A percentile compares a stretch with the other conserved stretches of the same genome.
Conservation (phyloP, 2,329 filamentous ascomycete genomes). For the Diaporthe ampelina region DNA sequence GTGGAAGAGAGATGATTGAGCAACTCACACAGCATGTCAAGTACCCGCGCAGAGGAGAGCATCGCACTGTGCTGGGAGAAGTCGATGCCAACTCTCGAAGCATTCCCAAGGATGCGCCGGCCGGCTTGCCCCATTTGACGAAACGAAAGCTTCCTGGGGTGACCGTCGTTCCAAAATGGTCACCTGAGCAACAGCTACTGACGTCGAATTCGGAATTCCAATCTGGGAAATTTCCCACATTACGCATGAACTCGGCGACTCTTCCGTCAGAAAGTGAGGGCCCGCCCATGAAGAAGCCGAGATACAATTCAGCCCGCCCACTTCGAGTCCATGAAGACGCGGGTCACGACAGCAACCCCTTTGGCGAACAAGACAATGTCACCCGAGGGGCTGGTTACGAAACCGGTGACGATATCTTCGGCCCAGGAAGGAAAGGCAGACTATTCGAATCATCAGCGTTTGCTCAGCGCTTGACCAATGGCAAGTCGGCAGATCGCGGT, state of each 20-base stretch:
- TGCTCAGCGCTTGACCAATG: not conserved
- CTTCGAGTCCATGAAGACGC: too few species aligned
- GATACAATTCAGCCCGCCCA: not conserved
- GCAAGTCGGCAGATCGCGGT: not conserved
- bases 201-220: not conserved
- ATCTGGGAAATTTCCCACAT: not conserved
- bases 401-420: constrained; percentile 32
- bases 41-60: not conserved
- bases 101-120: too few species aligned
- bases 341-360: not conserved
- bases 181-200: not conserved
- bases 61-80: not conserved
- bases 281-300: constrained; percentile 11
- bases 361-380: not conserved
- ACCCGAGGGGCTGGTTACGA: not conserved
- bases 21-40: not conserved
- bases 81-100: not conserved
- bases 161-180: not conserved
- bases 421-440: not conserved
- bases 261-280: not conserved
- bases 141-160: not conserved
- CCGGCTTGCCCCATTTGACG: too few species aligned
- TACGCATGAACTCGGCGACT: too few species aligned
- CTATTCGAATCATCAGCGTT: not conserved
- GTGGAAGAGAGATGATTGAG: not conserved